Evolutionary conservation across 2,329 filamentous ascomycete species (phyloP).

Genomic region (Cytospora piceicola): DNA sequence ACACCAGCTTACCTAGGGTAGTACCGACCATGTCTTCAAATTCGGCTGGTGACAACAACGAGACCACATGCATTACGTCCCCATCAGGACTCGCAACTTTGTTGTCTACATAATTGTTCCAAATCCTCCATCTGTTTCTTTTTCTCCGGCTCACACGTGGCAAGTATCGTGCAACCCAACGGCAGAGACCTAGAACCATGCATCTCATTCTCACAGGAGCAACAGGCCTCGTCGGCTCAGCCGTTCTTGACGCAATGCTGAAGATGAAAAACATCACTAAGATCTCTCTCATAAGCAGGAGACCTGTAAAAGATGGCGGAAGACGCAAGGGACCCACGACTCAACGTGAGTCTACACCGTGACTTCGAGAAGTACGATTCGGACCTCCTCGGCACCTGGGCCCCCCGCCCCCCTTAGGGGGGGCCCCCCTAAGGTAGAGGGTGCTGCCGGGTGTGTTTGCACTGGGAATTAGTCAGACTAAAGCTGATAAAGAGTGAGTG

Average conservation of each 20-base stretch:
- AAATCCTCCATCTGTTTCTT: no score
- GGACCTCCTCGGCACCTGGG: conserved; percentile 56
- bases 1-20: no score
- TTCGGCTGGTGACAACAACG: no score
- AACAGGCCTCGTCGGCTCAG: conserved; percentile 67
- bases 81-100: no score
- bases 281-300: conserved; percentile 69
- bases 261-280: conserved; percentile 59
- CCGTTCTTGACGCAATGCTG: conserved; percentile 65
- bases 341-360: conserved; percentile 68
- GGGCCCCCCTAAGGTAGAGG: conserved; percentile 66
- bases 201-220: conserved; percentile 71
- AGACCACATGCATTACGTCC: no score
- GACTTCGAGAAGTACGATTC: conserved; percentile 67
- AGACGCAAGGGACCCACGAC: conserved; percentile 58
- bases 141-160: no score
- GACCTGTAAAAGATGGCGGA: conserved; percentile 67
- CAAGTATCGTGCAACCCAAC: neutral
- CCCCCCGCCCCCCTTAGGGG: no score
- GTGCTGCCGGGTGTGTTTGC: conserved; percentile 73
- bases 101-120: neutral
- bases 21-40: no score
- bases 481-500: conserved; percentile 61
- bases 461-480: conserved; percentile 64
- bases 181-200: conserved; percentile 44